Base-by-base conservation (phyloP, 495 filamentous ascomycete genomes). In the Beverwykella pulmonaria region DNA sequence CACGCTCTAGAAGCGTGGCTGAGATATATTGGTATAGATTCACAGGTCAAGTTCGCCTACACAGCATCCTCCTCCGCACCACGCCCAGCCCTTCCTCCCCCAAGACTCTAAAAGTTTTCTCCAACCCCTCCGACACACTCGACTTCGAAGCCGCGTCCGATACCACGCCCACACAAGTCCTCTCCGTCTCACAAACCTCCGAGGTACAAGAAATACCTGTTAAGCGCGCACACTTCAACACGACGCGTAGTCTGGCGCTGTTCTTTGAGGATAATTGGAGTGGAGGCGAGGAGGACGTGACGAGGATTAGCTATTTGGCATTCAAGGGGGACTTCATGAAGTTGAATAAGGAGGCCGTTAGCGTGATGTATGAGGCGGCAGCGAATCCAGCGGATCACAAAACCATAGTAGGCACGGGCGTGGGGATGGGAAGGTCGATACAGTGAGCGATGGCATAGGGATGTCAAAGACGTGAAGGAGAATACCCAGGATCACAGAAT, bases 321-420 rank as follows among this genome's bases (percentile, higher is more conserved):
- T 97, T 98, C 80, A 92, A 90, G 76, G 94, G 94, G 30, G 90
- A 96, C 72, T 97, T 91, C 79, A 91, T 92, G 86, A 85, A 87
- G 71, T 75, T 96, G 71, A 92, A 88, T 20, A 83, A 89, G 48
- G 92, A 95, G 73, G 92, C 94, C 15, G 79, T 89, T 4, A 90
- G 88, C 63, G 90, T 97, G 67, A 68, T 96, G 52, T 98, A 98
- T 76, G 94, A 98, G 83, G 90, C 91, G 20, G 93, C 94, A 17
- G 88, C 94, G 30, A 97, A 97, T 70, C 93, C 93, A 17, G 82
- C 76, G 59, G 94, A 98, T 79, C 94, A 98, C 79, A 81, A 72
- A 62, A 50, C 67, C 53, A 62, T 70, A 32, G 71, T 57, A 75
- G 81, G 61, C 77, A 81, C 69, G 67, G 79, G 74, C 34, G 41